Percentiles rank a stretch among this genome's conserved stretches.
Conservation (phyloP, 495 filamentous ascomycete species). For the Rostrohypoxylon terebratum region DNA sequence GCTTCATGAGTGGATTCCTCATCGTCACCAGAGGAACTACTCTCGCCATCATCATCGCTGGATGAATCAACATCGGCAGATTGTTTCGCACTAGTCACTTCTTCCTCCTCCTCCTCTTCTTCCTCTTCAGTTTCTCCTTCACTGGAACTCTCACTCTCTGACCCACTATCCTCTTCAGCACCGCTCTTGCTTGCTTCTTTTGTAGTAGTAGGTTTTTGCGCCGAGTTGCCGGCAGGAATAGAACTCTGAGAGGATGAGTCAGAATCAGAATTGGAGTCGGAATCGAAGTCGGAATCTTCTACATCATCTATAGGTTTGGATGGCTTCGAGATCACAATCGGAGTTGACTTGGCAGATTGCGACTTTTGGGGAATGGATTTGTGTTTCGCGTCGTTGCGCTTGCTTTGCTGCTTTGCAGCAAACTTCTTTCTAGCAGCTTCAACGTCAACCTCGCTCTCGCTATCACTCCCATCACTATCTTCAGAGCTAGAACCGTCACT, state of each 20-base stretch:
- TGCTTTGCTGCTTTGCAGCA: constrained; percentile 36
- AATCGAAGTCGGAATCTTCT: constrained; percentile 34
- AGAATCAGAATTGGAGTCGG: constrained; percentile 46
- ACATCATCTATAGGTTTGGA: constrained; percentile 29
- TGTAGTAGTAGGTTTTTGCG: constrained; percentile 15
- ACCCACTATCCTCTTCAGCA: constrained; percentile 48
- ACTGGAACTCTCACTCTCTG: constrained; percentile 34
- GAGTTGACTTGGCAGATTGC: constrained; percentile 13
- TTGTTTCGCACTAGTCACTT: constrained; percentile 18
- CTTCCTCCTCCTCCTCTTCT: constrained; percentile 32
- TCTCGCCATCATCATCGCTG: constrained; percentile 46
- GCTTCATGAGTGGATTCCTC: constrained; percentile 21
- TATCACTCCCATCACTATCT: constrained; percentile 39
- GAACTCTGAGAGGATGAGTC: constrained; percentile 45
- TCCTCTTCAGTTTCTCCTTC: constrained; percentile 42
- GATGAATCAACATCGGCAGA: constrained; percentile 31
- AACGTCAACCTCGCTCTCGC: constrained; percentile 48
- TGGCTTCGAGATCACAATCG: constrained; percentile 7
- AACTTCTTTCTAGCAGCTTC: constrained; percentile 48
- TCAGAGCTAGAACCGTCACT: constrained; percentile 33
- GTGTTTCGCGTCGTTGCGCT: constrained; percentile 38
- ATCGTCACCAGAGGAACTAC: constrained; percentile 24
- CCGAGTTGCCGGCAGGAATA: constrained; percentile 19
- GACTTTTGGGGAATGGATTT: constrained; percentile 33
- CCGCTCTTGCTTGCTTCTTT: constrained; percentile 22